A percentile compares a stretch with the other conserved stretches of the same genome.
These are phyloP conservation scores for Neofusicoccum parvum DNA, from an alignment of 2,329 filamentous ascomycete species.

Conservation along the genomic window DNA sequence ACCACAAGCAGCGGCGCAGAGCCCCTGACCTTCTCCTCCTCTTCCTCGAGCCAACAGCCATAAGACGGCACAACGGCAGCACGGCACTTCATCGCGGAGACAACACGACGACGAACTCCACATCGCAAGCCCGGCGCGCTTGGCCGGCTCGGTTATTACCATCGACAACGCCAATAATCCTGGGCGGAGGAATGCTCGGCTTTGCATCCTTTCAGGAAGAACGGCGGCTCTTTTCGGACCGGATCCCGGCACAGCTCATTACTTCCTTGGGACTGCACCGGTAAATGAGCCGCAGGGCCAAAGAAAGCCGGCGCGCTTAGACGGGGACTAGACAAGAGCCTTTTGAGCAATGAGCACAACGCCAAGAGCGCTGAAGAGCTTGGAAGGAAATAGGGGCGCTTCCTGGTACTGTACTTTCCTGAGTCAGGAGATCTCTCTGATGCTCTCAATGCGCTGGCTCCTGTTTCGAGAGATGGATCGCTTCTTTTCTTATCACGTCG, in stretches of 20 bases:
- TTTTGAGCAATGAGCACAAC: no score
- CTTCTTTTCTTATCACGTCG: not conserved
- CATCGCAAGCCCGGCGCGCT: not conserved
- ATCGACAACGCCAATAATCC: constrained; percentile 14
- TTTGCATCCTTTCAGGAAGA: not conserved
- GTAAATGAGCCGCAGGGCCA: not conserved
- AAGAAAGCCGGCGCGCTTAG: no score
- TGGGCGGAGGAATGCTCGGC: not conserved
- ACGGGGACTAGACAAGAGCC: no score
- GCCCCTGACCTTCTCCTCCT: not conserved
- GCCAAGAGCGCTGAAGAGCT: constrained; percentile 5
- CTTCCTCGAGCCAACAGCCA: not conserved
- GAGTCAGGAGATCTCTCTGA: not conserved
- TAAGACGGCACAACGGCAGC: not conserved
- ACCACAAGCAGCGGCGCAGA: not conserved
- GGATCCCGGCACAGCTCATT: constrained; percentile 6
- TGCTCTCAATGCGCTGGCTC: not conserved
- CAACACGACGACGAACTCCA: not conserved
- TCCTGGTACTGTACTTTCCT: not conserved
- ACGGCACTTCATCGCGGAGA: not conserved
- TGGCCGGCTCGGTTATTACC: not conserved
- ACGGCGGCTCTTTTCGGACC: not conserved
- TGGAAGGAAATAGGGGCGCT: constrained; percentile 12
- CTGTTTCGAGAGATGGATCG: not conserved
- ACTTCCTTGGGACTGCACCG: not conserved